These are phyloP conservation scores for Arthrinium phaeospermum DNA, from an alignment of 2,329 filamentous ascomycete genomes.

Conservation along the genomic window DNA sequence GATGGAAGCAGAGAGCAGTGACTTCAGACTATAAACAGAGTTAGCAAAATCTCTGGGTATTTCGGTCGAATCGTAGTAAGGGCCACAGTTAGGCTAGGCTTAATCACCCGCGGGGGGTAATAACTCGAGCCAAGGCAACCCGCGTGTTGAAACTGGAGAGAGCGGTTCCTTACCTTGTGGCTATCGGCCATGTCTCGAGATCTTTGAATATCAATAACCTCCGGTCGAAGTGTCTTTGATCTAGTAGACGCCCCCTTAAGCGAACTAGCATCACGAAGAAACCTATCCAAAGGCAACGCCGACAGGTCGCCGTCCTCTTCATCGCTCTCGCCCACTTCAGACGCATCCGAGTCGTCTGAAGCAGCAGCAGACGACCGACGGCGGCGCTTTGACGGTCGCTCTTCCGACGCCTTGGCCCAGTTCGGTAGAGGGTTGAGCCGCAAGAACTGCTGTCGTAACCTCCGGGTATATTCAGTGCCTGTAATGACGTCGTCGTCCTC, in stretches of 20 bases:
- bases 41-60: background rate
- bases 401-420: conserved; percentile 61
- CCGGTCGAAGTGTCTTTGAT: conserved; percentile 78
- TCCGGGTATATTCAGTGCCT: conserved; percentile 82
- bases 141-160: background rate
- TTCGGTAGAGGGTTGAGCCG: conserved; percentile 64
- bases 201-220: conserved; percentile 88
- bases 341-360: conserved; percentile 40
- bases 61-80: background rate
- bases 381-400: conserved; percentile 56
- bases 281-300: conserved; percentile 76
- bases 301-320: conserved; percentile 58
- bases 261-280: conserved; percentile 76
- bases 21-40: conserved; percentile 60
- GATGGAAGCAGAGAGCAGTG: conserved; percentile 87
- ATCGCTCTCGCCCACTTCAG: conserved; percentile 31
- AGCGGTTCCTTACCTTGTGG: conserved; percentile 60
- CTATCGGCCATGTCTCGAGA: conserved; percentile 82
- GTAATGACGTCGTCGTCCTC: conserved; percentile 86
- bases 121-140: background rate
- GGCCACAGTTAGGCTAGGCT: background rate
- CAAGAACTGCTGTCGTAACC: conserved; percentile 79
- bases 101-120: background rate
- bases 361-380: conserved; percentile 58
- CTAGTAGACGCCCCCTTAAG: conserved; percentile 65